Percentiles rank a stretch among this genome's conserved stretches.
Conservation (phyloP, 371 early-diverging fungal genomes). For the Apophysomyces elegans region DNA sequence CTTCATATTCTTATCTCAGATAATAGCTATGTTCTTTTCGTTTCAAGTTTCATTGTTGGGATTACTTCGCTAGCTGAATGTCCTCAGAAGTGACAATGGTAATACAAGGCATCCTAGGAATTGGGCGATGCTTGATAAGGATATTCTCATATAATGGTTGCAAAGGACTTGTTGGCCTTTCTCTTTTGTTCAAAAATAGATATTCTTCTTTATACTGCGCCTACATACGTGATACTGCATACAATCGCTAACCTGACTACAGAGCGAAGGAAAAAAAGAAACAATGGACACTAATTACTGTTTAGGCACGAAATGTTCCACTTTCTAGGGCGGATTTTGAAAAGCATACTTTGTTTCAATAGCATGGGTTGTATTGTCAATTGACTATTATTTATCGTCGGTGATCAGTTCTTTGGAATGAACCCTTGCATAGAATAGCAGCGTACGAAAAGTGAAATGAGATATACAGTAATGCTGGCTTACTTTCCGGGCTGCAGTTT, state of each 20-base stretch:
- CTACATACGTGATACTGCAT: background rate
- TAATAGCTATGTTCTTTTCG: too few species aligned
- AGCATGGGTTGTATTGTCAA: constrained; percentile 3
- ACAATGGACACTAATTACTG: background rate
- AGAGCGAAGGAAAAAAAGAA: background rate
- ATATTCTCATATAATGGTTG: background rate
- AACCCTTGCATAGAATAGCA: background rate
- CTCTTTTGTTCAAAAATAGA: background rate
- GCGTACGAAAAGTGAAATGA: too few species aligned
- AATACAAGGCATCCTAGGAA: too few species aligned
- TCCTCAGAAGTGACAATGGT: too few species aligned
- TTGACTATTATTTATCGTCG: background rate
- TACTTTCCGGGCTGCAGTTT: background rate
- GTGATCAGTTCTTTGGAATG: background rate
- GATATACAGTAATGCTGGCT: background rate
- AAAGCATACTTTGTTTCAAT: background rate
- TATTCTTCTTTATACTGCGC: background rate
- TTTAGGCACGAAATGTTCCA: background rate
- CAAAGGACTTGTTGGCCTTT: too few species aligned
- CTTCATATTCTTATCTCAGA: too few species aligned
- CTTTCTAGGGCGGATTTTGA: background rate
- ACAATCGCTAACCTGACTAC: background rate
- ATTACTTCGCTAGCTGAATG: too few species aligned
- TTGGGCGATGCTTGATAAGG: too few species aligned
- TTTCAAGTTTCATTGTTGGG: too few species aligned